Evolutionary conservation across 2,329 filamentous ascomycete genomes (phyloP), one percentile per base, ranked within the genome.

Genomic region (Fusarium cicatricum): DNA sequence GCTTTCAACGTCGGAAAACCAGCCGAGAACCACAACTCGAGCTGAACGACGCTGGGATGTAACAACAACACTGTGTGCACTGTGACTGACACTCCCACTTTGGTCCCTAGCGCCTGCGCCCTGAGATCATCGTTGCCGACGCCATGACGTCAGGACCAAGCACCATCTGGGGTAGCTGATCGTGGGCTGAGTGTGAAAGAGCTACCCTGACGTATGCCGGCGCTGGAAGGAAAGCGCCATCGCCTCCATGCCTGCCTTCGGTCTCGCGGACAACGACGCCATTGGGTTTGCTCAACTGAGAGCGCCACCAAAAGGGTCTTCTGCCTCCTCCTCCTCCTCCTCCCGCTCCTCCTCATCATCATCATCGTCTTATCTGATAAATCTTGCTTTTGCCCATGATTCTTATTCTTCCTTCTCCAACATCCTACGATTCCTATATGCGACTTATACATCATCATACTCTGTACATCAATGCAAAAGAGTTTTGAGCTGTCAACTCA

Each of bases 81-180:
- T 58, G 52, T 60, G 34, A 11, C 50, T 11, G n/a, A 26, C 23
- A 41, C 17, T 40, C 9, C 38, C 34, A 28, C 36, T 41, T 49
- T 52, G 9, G 42, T 23, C 31, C 12, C 49, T 65, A 68, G 64
- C 47, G 52, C 37, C 47, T 55, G 39, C 45, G 33, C 34, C 55
- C 41, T 63, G 49, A 62, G 64, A 66, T 67, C 66, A 69, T 69
- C 62, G 53, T 46, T 54, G 48, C 48, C 42, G 50, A 31, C 16
- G 11, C 28, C 32, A 58, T 69, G 66, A 69, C 65, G 66, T 69
- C 66, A 69, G 51, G 40, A 57, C 3, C 58, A 34, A 53, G 26
- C 58, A 55, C 54, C 52, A 56, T 65, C 64, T 64, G 66, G 64
- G 64, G 64, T 63, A 66, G 60, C 43, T 26, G 47, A 47, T 56